A percentile compares a stretch with the other conserved stretches of the same genome.
These are phyloP conservation scores for Monosporozyma unispora DNA, from an alignment of 805 yeast genomes.

Conservation along the genomic window DNA sequence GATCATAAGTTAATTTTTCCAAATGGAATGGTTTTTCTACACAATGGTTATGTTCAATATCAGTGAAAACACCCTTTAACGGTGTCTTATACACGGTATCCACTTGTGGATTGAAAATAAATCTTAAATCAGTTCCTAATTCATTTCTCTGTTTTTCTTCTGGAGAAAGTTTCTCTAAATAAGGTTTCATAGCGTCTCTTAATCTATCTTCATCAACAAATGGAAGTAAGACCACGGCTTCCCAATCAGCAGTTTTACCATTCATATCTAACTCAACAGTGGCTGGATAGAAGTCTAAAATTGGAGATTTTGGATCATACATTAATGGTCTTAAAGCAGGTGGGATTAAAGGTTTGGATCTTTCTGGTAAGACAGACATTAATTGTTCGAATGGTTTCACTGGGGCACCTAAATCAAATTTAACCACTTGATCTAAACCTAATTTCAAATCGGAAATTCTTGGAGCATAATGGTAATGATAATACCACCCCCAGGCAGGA, in stretches of 20 bases:
- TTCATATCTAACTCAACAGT: constrained; percentile 84
- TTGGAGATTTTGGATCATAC: constrained; percentile 80
- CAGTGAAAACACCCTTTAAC: constrained; percentile 64
- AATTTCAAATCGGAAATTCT: constrained; percentile 76
- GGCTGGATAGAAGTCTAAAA: constrained; percentile 81
- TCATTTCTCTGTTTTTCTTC: constrained; percentile 70
- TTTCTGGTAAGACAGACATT: constrained; percentile 94
- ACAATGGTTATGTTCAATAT: constrained; percentile 74
- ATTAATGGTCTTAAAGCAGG: constrained; percentile 66
- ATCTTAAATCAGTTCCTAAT: constrained; percentile 61
- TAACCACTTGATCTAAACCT: constrained; percentile 58
- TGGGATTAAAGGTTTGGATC: constrained; percentile 78
- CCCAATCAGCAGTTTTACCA: constrained; percentile 96
- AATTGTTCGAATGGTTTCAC: constrained; percentile 91
- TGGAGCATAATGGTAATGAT: constrained; percentile 84
- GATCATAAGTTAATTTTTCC: constrained; percentile 36
- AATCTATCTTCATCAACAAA: constrained; percentile 82
- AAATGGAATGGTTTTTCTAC: constrained; percentile 48
- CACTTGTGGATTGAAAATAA: constrained; percentile 67
- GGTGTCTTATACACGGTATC: constrained; percentile 65
- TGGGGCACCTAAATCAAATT: constrained; percentile 65
- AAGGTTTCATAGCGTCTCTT: constrained; percentile 61
- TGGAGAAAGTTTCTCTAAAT: constrained; percentile 49
- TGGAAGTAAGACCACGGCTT: constrained; percentile 86
- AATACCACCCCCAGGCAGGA: constrained; percentile 96